A percentile compares a stretch with the other conserved stretches of the same genome.
Evolutionary conservation across 2,329 filamentous ascomycete genomes (phyloP).

Genomic region (Ophiosphaerella korrae): DNA sequence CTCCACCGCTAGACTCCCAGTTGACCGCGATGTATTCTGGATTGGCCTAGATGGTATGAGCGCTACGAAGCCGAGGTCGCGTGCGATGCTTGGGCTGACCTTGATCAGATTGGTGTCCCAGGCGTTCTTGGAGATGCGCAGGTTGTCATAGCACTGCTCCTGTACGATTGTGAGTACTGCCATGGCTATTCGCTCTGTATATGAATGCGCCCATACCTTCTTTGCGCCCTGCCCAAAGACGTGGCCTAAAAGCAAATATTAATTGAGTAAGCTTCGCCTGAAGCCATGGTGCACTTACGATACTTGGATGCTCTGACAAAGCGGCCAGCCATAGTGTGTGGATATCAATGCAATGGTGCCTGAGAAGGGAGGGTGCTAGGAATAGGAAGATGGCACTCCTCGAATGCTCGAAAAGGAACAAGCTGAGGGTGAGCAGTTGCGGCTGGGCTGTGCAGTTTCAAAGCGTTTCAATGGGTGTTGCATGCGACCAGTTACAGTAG

Average conservation of each 20-base stretch:
- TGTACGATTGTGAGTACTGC: conserved; percentile 36
- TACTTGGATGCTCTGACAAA: conserved; percentile 78
- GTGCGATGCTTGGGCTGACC: conserved; percentile 59
- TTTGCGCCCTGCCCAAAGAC: conserved; percentile 95
- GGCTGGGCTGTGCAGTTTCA: conserved; percentile 9
- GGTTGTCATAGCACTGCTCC: conserved; percentile 98
- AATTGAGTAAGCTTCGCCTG: conserved; percentile 33
- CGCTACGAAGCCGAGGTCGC: conserved; percentile 34
- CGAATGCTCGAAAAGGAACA: conserved; percentile 8
- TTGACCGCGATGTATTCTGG: conserved; percentile 96
- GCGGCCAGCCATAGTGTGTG: conserved; percentile 65
- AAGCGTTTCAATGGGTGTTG: conserved; percentile 15
- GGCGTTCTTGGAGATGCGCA: conserved; percentile 95
- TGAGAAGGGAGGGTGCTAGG: not conserved
- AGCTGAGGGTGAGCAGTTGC: conserved; percentile 2
- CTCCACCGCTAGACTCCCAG: conserved; percentile 95
- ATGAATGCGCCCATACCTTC: conserved; percentile 61
- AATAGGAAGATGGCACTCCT: not conserved
- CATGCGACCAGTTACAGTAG: conserved; percentile 4
- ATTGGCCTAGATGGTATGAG: conserved; percentile 70
- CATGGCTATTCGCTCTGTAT: not conserved
- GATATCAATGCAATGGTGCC: not conserved
- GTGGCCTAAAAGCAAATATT: conserved; percentile 69
- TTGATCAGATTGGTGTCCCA: conserved; percentile 99
- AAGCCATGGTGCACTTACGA: conserved; percentile 53